A percentile compares a stretch with the other conserved stretches of the same genome.
Conservation (phyloP, 2,329 filamentous ascomycete species). For the Kalaharituber pfeilii region DNA sequence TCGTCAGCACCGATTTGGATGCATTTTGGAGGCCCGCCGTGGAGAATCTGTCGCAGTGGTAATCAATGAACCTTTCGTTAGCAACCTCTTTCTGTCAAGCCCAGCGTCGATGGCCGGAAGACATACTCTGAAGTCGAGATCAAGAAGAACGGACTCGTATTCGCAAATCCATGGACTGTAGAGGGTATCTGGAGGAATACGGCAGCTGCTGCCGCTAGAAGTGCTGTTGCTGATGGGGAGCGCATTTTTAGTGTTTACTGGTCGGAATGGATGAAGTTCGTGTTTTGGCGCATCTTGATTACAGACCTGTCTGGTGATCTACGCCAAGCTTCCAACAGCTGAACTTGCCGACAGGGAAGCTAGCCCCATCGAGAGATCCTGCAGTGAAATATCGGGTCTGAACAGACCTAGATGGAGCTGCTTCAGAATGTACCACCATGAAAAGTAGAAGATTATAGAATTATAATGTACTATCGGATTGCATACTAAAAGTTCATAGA, state of each 20-base stretch:
- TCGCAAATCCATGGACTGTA: conserved; percentile 45
- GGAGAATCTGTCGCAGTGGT: neutral
- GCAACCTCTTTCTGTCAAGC: neutral
- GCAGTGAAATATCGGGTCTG: too few species aligned
- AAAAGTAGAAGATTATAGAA: too few species aligned
- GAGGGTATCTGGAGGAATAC: conserved; percentile 1
- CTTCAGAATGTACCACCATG: too few species aligned
- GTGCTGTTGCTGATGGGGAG: conserved; percentile 8
- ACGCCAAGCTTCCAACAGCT: too few species aligned
- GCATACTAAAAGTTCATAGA: too few species aligned
- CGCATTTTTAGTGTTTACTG: conserved; percentile 6
- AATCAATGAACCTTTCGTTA: neutral
- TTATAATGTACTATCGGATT: too few species aligned
- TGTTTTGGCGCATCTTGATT: neutral
- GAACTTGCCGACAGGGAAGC: too few species aligned
- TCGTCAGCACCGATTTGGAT: conserved; percentile 7
- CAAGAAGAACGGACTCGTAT: conserved; percentile 78
- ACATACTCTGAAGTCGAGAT: conserved; percentile 69
- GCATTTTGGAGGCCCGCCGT: neutral
- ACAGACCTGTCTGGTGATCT: conserved; percentile 7
- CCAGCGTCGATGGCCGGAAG: conserved; percentile 1
- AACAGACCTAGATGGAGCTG: too few species aligned
- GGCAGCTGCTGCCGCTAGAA: conserved; percentile 8
- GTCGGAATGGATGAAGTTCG: conserved; percentile 9
- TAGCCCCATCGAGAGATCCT: too few species aligned